Percentiles rank a stretch among this genome's conserved stretches.
Conservation (phyloP, 345 rosid species). For the Arabidopsis arenosa region DNA sequence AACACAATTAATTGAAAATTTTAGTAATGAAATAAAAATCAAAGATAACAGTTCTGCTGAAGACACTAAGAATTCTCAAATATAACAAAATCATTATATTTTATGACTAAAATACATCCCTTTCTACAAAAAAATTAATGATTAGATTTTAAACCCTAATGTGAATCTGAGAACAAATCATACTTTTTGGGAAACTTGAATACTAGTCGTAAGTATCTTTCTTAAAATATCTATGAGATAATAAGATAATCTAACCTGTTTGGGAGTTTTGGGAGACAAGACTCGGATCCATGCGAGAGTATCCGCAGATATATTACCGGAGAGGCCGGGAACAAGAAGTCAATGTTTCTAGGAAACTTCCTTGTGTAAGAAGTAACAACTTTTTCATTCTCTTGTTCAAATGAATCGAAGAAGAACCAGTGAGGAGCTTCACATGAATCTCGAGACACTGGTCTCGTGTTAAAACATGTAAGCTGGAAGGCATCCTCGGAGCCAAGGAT, state of each 20-base stretch:
- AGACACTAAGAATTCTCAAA: too few relatives aligned
- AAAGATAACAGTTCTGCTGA: too few relatives aligned
- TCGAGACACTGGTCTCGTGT: conserved; percentile 41
- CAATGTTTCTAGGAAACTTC: conserved; percentile 42
- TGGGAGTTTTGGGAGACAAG: conserved; percentile 42
- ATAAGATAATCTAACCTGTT: too few relatives aligned
- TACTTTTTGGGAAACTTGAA: too few relatives aligned
- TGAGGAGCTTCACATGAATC: conserved; percentile 70
- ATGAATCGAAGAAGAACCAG: conserved; percentile 62
- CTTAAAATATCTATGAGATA: too few relatives aligned
- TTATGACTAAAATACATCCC: too few relatives aligned
- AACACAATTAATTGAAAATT: background rate
- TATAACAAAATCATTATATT: too few relatives aligned
- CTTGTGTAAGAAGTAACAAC: conserved; percentile 57
- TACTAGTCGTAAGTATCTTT: too few relatives aligned
- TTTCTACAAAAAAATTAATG: too few relatives aligned
- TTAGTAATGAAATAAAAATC: background rate
- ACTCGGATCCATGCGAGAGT: conserved; percentile 46
- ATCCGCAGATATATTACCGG: conserved; percentile 63
- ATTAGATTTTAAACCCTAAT: too few relatives aligned
- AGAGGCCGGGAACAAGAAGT: conserved; percentile 42
- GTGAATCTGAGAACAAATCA: too few relatives aligned
- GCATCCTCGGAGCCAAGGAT: conserved; percentile 45
- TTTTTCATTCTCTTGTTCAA: conserved; percentile 13
- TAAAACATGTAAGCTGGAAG: conserved; percentile 57